Evolutionary conservation across 1,284 basidiomycete genomes (phyloP).

Genomic region (Ganoderma resinaceum): DNA sequence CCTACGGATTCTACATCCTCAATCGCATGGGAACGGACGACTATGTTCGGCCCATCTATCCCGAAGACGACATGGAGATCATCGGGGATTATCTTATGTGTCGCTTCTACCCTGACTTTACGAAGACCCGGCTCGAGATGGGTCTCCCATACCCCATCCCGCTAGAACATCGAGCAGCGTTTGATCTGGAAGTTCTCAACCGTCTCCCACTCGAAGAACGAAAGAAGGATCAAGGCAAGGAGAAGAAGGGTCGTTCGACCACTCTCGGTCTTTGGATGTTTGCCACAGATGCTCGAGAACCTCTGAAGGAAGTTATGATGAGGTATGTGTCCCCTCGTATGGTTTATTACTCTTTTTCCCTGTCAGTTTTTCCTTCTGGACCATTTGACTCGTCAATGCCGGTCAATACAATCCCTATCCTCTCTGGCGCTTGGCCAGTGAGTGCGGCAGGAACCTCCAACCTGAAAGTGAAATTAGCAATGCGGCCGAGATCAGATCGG

Average conservation of each 20-base stretch:
- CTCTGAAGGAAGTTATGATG: conserved; percentile 71
- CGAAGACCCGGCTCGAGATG: conserved; percentile 56
- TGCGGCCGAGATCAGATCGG: neutral
- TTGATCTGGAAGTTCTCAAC: conserved; percentile 38
- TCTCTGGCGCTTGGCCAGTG: neutral
- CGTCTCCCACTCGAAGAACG: conserved; percentile 31
- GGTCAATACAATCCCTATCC: neutral
- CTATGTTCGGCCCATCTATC: conserved; percentile 78
- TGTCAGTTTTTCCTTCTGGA: neutral
- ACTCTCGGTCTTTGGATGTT: conserved; percentile 86
- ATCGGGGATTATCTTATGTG: conserved; percentile 76
- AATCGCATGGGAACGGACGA: conserved; percentile 90
- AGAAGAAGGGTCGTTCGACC: conserved; percentile 60
- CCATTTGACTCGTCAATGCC: neutral
- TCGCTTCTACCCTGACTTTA: conserved; percentile 75
- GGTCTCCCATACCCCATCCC: conserved; percentile 40
- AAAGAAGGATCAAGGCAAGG: conserved; percentile 31
- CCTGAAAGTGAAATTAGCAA: neutral
- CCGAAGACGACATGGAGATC: conserved; percentile 80
- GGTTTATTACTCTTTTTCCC: neutral
- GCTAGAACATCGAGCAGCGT: conserved; percentile 30
- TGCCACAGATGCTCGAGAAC: conserved; percentile 72
- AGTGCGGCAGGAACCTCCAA: neutral
- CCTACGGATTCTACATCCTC: conserved; percentile 87
- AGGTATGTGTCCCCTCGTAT: conserved; percentile 50